Evolutionary conservation across 2,329 filamentous ascomycete genomes (phyloP).

Genomic region (Cryphonectria parasitica): DNA sequence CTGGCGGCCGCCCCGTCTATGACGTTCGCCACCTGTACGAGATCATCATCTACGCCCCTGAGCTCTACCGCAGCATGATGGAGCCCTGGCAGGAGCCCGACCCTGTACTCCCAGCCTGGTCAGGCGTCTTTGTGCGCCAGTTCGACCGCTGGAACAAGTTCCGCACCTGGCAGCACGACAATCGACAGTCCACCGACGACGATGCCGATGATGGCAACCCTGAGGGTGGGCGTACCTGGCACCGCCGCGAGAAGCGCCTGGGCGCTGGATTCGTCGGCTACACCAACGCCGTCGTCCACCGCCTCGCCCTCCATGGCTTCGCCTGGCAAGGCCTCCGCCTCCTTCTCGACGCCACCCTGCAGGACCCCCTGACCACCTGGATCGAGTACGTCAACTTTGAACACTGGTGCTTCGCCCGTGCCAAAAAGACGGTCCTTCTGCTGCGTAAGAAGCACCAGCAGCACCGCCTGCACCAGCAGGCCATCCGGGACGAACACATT

Average conservation of each 20-base stretch:
- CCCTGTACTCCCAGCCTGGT: background rate
- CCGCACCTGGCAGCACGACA: background rate
- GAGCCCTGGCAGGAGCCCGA: background rate
- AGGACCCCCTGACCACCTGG: slow-evolving; percentile 43
- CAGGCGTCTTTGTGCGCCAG: background rate
- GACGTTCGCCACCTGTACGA: background rate
- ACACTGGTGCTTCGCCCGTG: slow-evolving; percentile 22
- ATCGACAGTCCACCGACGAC: background rate
- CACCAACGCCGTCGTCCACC: slow-evolving; percentile 33
- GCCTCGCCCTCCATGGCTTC: slow-evolving; percentile 38
- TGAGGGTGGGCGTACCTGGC: background rate
- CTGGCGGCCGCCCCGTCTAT: background rate
- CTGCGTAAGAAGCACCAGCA: background rate
- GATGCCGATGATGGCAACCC: background rate
- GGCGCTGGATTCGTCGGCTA: slow-evolving; percentile 34
- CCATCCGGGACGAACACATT: background rate
- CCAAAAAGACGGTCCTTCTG: background rate
- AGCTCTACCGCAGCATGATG: background rate
- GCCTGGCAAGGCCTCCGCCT: slow-evolving; percentile 35
- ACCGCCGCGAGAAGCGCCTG: slow-evolving; percentile 26
- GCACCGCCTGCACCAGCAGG: too few species aligned
- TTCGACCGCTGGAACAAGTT: background rate
- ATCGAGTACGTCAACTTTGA: slow-evolving; percentile 44
- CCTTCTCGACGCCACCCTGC: slow-evolving; percentile 34
- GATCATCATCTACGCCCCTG: background rate